phyloP scores from a whole-genome alignment of 179 eudicot species.

The Corrigiola litoralis region DNA sequence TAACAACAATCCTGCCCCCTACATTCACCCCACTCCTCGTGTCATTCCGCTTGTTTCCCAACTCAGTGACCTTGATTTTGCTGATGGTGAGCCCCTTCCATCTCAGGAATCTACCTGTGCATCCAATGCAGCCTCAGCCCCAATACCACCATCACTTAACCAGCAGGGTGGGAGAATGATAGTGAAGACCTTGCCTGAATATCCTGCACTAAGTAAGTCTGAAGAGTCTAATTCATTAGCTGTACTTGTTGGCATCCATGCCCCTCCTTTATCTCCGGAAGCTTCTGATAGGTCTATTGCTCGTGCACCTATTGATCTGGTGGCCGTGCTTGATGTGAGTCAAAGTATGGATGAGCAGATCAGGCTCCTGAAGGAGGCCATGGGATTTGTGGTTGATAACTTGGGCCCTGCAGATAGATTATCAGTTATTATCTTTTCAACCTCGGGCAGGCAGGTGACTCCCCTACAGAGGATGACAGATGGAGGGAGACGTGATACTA shows the following conservation, averaged over 20 bases:
- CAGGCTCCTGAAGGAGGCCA: conserved; percentile 54
- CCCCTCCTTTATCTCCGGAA: conserved; percentile 50
- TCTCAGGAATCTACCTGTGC: neutral
- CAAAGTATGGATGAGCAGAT: conserved; percentile 72
- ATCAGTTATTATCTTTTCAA: conserved; percentile 54
- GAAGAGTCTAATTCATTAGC: conserved; percentile 23
- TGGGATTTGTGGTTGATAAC: conserved; percentile 58
- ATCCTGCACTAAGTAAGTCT: conserved; percentile 15
- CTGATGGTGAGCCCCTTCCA: conserved; percentile 40
- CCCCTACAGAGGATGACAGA: conserved; percentile 58
- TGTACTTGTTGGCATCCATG: conserved; percentile 53
- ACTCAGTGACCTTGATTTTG: neutral
- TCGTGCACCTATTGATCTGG: conserved; percentile 60
- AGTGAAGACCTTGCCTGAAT: conserved; percentile 36
- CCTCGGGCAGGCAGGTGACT: conserved; percentile 49
- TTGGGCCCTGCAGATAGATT: conserved; percentile 57
- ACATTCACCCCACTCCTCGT: too few species aligned
- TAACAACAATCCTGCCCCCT: neutral
- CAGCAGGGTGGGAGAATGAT: conserved; percentile 14
- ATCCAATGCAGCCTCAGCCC: neutral
- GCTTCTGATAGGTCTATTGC: conserved; percentile 45
- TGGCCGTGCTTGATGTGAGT: conserved; percentile 56
- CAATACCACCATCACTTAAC: neutral
- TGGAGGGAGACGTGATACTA: conserved; percentile 39
- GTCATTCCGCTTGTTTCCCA: conserved; percentile 50